Evolutionary conservation across 805 yeast genomes (phyloP), one percentile per base, ranked within the genome.

Genomic region (Kodamaea sagamina): DNA sequence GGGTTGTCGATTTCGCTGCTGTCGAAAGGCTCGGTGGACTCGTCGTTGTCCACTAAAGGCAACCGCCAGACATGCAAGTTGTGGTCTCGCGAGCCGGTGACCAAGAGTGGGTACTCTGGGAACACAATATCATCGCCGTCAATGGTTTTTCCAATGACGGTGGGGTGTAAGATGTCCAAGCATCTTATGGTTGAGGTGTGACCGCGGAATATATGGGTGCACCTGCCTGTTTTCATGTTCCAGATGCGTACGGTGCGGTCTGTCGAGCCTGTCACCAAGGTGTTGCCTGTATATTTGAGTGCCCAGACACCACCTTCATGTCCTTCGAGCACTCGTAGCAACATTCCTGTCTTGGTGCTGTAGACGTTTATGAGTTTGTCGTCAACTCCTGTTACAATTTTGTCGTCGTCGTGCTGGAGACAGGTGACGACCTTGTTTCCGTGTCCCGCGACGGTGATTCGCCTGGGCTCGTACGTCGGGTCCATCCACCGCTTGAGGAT

Each of bases 251-350:
- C 95, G 0, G 96, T 84, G 52, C 97, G 77, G 65, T 93, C 99
- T 0, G 97, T 92, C 1, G 96, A 85, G 0, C 98, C 99, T 47
- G 95, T 86, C 1, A 92, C 96, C 35, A 93, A 72, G 6, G 89
- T 88, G 54, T 83, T 81, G 16, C 87, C 89, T 42, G 78, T 73
- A 58, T 89, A 90, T 63, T 92, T 89, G 60, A 93, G 74, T 1
- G 99, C 98, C 99, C 99, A 93, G 4, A 93, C 99, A 29, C 99
- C 99, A 35, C 99, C 99, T 42, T 86, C 95, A 59, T 93, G 99
- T 6, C 97, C 97, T 32, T 75, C 72, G 34, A 93, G 71, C 4
- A 81, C 81, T 32, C 76, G 70, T 6, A 82, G 55, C 40, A 84
- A 70, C 32, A 68, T 67, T 4, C 97, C 97, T 1, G 86, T 79